Evolutionary conservation across 371 early-diverging fungal genomes (phyloP), one percentile per base, ranked within the genome.

Genomic region (Actinomortierella ambigua): DNA sequence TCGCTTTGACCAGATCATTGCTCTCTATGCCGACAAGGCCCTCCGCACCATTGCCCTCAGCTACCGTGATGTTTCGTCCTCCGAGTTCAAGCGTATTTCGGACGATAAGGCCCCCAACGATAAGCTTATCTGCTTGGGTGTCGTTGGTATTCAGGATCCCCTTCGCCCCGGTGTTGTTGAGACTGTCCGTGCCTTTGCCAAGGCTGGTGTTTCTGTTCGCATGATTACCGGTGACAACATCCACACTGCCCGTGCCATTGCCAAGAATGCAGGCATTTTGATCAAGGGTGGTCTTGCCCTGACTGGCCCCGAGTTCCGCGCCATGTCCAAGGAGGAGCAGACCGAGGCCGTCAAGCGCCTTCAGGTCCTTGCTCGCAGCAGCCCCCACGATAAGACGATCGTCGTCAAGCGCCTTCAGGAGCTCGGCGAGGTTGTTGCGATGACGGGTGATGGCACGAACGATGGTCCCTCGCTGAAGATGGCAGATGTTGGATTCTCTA

Each of bases 171-270:
- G 91, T 62, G 97, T 96, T 3, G 86, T 86, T 20, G 89, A 88
- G 68, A 91, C 95, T 23, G 94, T 97, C 7, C 80, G 79, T 29
- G 81, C 81, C 42, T 95, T 95, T 76, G 84, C 88, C 61, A 81
- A 85, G 55, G 97, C 98, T 39, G 97, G 97, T 61, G 93, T 98
- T n/a, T 83, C 86, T 70, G 95, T 97, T 17, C 90, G 94, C 28
- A 97, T 98, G 96, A 95, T 98, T 55, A 98, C 99, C 5, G 99
- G 99, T 61, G 99, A 98, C 82, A 95, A 95, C 71, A 68, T 93
- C 28, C 84, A 88, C 50, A 97, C 96, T 1, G 98, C 99, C 11
- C 82, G 86, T 24, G 90, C 92, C 2, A 95, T 98, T 79, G 97
- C 96, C 47, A 87, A 81, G 52, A 87, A 92, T 49, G 91, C 93